phyloP scores from a whole-genome alignment of 1,284 basidiomycete genomes.

The Cryptococcus hybrid region DNA sequence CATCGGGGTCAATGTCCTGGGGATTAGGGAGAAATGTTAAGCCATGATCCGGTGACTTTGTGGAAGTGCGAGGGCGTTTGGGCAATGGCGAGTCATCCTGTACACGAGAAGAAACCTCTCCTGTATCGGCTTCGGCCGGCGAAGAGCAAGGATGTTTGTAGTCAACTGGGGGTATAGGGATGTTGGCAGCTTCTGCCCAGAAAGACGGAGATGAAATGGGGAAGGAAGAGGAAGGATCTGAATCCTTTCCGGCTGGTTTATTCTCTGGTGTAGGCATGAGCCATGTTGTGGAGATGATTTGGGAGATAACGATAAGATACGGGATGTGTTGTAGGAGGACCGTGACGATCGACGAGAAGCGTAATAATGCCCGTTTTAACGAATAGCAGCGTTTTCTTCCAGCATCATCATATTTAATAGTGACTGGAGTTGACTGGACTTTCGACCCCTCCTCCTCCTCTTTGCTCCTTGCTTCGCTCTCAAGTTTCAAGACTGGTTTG shows the following conservation, averaged over 20 bases:
- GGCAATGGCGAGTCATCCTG: background rate
- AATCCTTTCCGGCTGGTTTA: background rate
- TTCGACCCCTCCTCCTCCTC: too few relatives aligned
- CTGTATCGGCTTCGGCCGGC: background rate
- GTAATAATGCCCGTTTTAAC: too few relatives aligned
- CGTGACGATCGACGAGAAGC: background rate
- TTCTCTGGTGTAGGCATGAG: background rate
- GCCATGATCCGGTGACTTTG: slow-evolving; percentile 15
- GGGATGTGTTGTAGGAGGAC: background rate
- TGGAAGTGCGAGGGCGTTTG: slow-evolving; percentile 9
- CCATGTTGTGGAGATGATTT: background rate
- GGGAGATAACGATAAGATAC: background rate
- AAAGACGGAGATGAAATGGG: slow-evolving; percentile 36
- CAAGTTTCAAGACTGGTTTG: too few relatives aligned
- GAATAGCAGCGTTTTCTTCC: too few relatives aligned
- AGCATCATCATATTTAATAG: too few relatives aligned
- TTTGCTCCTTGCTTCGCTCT: too few relatives aligned
- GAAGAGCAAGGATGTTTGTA: background rate
- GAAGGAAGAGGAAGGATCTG: slow-evolving; percentile 19
- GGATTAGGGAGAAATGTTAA: slow-evolving; percentile 35
- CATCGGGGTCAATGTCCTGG: slow-evolving; percentile 15
- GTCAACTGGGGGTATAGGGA: slow-evolving; percentile 7
- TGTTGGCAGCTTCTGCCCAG: slow-evolving; percentile 30
- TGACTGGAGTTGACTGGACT: too few relatives aligned
- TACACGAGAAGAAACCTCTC: background rate